Conservation (phyloP, 805 yeast species). For the Wickerhamomyces bovis region DNA sequence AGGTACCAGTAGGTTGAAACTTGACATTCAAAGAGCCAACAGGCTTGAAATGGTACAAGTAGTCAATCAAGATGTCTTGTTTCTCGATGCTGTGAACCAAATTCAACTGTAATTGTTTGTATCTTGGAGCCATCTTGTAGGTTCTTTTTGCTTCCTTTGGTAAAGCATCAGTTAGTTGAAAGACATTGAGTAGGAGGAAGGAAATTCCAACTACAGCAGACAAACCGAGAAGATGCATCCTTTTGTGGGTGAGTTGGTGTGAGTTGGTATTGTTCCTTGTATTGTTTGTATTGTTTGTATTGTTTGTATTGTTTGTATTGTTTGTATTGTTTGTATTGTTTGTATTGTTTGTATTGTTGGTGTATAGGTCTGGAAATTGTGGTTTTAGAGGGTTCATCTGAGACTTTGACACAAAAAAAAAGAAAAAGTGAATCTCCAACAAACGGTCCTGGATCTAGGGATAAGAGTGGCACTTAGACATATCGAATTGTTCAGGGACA, state of each 20-base stretch:
- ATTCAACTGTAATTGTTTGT: neutral
- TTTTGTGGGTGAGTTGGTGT: neutral
- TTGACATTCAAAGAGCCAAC: slow-evolving; percentile 12
- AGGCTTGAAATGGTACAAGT: slow-evolving; percentile 15
- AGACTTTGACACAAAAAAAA: neutral
- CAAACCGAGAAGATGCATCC: neutral
- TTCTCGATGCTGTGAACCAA: neutral
- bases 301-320: too few species aligned
- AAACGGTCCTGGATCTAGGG: neutral
- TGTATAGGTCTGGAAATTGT: neutral
- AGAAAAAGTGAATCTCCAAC: neutral
- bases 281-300: neutral
- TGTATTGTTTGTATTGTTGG: too few species aligned
- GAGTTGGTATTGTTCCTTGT: too few species aligned
- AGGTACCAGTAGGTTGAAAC: slow-evolving; percentile 4
- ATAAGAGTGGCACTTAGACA: neutral
- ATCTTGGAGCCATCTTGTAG: slow-evolving; percentile 2
- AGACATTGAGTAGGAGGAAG: neutral
- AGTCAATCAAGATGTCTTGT: slow-evolving; percentile 2
- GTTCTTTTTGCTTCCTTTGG: neutral
- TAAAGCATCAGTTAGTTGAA: neutral
- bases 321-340: too few species aligned
- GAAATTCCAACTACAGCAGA: neutral
- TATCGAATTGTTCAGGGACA: too few species aligned
- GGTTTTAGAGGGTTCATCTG: neutral